Conservation (phyloP, 2,329 filamentous ascomycete species). For the Colletotrichum theobromicola region DNA sequence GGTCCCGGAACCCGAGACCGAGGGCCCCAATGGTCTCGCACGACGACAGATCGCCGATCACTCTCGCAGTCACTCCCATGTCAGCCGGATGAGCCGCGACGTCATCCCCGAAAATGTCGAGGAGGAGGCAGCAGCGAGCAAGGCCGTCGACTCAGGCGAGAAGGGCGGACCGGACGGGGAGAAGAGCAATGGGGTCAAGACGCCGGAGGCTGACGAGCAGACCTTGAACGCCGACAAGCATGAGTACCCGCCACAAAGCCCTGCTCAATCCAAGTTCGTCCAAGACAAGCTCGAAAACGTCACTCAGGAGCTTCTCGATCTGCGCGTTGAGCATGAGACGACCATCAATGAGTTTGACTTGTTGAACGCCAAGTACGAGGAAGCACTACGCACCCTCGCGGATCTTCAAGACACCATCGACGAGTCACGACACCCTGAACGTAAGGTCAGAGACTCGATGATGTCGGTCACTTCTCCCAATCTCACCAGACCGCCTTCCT, state of each 20-base stretch:
- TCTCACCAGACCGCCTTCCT: slow-evolving; percentile 72
- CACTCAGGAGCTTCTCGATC: slow-evolving; percentile 87
- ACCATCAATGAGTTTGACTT: slow-evolving; percentile 82
- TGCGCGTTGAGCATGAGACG: slow-evolving; percentile 88
- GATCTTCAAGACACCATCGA: slow-evolving; percentile 87
- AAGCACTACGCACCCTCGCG: slow-evolving; percentile 80
- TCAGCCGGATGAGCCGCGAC: slow-evolving; percentile 59
- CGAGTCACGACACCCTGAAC: slow-evolving; percentile 71
- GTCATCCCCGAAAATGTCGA: slow-evolving; percentile 60
- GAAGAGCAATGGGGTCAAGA: neutral
- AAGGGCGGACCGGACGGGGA: slow-evolving; percentile 26
- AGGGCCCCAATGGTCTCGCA: slow-evolving; percentile 43
- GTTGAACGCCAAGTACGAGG: slow-evolving; percentile 88
- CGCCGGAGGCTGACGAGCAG: slow-evolving; percentile 13
- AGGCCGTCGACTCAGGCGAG: slow-evolving; percentile 28
- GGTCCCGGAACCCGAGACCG: slow-evolving; percentile 40
- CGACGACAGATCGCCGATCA: slow-evolving; percentile 54
- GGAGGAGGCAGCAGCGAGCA: slow-evolving; percentile 33
- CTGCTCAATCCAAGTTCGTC: slow-evolving; percentile 83
- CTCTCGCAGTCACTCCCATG: slow-evolving; percentile 50
- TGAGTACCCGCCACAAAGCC: slow-evolving; percentile 64
- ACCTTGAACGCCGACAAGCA: slow-evolving; percentile 1
- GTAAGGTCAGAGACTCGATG: slow-evolving; percentile 58
- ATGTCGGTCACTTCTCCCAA: slow-evolving; percentile 57
- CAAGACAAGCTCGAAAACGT: slow-evolving; percentile 92